phyloP scores from a whole-genome alignment of 805 yeast species.

The Teunomyces funiuensis region DNA sequence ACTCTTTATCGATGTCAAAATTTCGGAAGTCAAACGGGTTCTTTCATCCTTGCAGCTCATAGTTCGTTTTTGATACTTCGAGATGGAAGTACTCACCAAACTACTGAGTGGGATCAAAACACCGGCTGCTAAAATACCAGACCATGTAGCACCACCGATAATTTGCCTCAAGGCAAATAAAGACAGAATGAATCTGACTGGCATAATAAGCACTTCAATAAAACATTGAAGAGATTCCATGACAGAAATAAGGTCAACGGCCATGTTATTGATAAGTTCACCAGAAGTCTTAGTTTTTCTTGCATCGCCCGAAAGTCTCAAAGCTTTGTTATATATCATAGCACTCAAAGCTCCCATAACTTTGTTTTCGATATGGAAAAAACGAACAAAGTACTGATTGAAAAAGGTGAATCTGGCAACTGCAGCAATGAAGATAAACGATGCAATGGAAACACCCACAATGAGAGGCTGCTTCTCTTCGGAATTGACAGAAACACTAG shows the following conservation, averaged over 20 bases:
- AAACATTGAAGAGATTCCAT: slow-evolving; percentile 57
- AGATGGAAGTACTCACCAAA: slow-evolving; percentile 44
- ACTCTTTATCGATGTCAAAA: slow-evolving; percentile 58
- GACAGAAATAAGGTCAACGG: slow-evolving; percentile 71
- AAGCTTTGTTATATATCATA: slow-evolving; percentile 69
- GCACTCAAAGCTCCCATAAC: slow-evolving; percentile 58
- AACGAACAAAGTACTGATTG: slow-evolving; percentile 18
- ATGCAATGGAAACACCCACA: slow-evolving; percentile 16
- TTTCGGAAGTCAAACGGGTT: slow-evolving; percentile 58
- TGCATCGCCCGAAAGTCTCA: slow-evolving; percentile 65
- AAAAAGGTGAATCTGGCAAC: slow-evolving; percentile 16
- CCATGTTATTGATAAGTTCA: slow-evolving; percentile 74
- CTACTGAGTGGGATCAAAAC: slow-evolving; percentile 62
- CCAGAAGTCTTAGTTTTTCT: slow-evolving; percentile 64
- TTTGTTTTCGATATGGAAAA: slow-evolving; percentile 10
- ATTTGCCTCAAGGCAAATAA: slow-evolving; percentile 53
- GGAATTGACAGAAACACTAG: slow-evolving; percentile 1
- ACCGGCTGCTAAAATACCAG: slow-evolving; percentile 53
- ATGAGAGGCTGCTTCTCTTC: slow-evolving; percentile 13
- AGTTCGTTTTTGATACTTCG: slow-evolving; percentile 20
- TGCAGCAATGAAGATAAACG: slow-evolving; percentile 7
- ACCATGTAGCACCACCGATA: slow-evolving; percentile 58
- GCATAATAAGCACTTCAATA: slow-evolving; percentile 56
- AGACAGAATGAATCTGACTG: slow-evolving; percentile 54
- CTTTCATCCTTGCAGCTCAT: slow-evolving; percentile 65